Evolutionary conservation across 2,329 filamentous ascomycete species (phyloP), one percentile per base, ranked within the genome.

Genomic region (Calonectria fujianensis): DNA sequence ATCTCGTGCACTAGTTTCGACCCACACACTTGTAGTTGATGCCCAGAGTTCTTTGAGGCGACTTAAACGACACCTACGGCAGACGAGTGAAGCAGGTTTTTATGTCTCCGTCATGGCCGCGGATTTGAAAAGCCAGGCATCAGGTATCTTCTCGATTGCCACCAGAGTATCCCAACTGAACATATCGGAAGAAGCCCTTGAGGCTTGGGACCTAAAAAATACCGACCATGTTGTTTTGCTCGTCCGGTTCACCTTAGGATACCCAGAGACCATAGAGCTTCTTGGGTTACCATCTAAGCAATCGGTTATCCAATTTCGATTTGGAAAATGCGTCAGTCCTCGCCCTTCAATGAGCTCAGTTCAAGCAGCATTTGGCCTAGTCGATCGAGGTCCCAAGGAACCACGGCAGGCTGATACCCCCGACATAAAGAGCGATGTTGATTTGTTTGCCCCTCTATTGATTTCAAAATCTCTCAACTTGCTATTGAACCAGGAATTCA

Each of bases 211-310:
- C 74, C 83, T 98, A 14, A 85, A 90, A 18, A 85, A 88, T 0
- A 84, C 88, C 0, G 93, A 96, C 41, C 96, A 96, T 80, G 83
- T 98, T 50, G 90, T 96, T 6, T 87, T 97, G 6, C 86, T 98
- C 29, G 89, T 97, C 54, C 90, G 90, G 45, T 94, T 94, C 77
- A 85, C 88, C 0, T 83, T 84, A n/a, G 88, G 87, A 0, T 98
- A 97, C 83, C 88, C 87, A 39, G 85, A 86, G 4, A 85, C 94
- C 64, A 89, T 93, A 20, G 82, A 90, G 0, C 82, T 94, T 13
- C 81, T 90, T 18, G 81, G 83, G 83, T 86, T 69, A 81, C 88
- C 70, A 81, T 50, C 77, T 78, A 63, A 82, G 80, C 72, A 83
- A 83, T 85, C 24, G 77, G 83, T 64, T 51, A 73, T 81, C 77